Base-by-base conservation (phyloP, 2,329 filamentous ascomycete genomes). In the Drechslera avenae region DNA sequence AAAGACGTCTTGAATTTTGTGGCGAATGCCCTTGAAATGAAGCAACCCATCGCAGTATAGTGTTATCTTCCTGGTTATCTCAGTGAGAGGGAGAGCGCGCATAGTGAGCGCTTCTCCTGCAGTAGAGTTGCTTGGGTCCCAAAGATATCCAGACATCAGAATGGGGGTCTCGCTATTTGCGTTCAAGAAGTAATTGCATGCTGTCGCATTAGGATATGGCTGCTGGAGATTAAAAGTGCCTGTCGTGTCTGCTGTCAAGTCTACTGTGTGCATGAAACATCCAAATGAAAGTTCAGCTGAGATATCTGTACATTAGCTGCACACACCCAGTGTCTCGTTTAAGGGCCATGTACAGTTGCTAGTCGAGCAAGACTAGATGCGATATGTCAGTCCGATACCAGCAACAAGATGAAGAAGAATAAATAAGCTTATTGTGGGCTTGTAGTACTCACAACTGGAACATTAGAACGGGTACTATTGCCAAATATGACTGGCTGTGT, bases 281-380 rank as follows among this genome's bases (percentile, higher is more conserved):
- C 23, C 67, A 70, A 0, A 16, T 23, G 19, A n/a, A 36, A 63
- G 0, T 23, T 45, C 0, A 70, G 53, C 0, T 59, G 7, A 0
- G 56, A 60, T 44, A 0, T 67, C 62, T 0, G 16, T 39, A n/a
- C 67, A 72, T 1, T 45, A 2, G 9, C 66, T 71, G 12, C 66
- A 72, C 0, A 72, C 40, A 0, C 32, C 66, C 0, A 72, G 46
- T 0, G 66, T 65, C 0, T 71, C 53, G 26, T 71, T 69, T 0
- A 1, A 5, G 0, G 64, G 61, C 66, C 66, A 72, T 0, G 63
- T 64, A 17, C 68, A 72, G 10, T 69, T 71, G 7, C 62, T 67
- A 4, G 19, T 21, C 4, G 19, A 7, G 7, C 19, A 21, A 21
- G 19, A 21, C 19, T 4, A 21, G n/a, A n/a, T n/a, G n/a, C 7